These are phyloP conservation scores for Infundibulicybe gibba DNA, from an alignment of 768 basidiomycete genomes.

Conservation along the genomic window DNA sequence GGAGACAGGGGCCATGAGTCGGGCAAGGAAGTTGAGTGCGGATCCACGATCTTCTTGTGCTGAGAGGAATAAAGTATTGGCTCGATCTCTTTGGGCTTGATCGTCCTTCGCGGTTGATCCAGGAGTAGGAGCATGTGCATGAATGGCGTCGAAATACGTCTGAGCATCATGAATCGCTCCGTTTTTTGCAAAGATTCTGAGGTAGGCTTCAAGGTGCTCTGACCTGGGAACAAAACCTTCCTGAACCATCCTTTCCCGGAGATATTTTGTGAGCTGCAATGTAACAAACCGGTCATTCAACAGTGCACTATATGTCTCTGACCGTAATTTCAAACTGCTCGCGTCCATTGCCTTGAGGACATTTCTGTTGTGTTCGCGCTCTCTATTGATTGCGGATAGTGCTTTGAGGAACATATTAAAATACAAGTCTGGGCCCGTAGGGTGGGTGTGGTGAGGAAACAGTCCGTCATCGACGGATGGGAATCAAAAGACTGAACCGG, in stretches of 20 bases:
- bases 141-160: slow-evolving; percentile 36
- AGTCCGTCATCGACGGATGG: slow-evolving; percentile 41
- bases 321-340: slow-evolving; percentile 34
- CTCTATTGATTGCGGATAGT: slow-evolving; percentile 36
- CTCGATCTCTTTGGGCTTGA: slow-evolving; percentile 18
- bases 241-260: slow-evolving; percentile 38
- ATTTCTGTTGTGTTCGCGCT: slow-evolving; percentile 34
- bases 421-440: slow-evolving; percentile 24
- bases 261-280: slow-evolving; percentile 42
- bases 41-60: slow-evolving; percentile 36
- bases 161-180: slow-evolving; percentile 38
- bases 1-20: slow-evolving; percentile 17
- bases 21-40: slow-evolving; percentile 43
- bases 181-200: slow-evolving; percentile 43
- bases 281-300: slow-evolving; percentile 50
- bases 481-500: slow-evolving; percentile 41
- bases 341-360: slow-evolving; percentile 46
- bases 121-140: slow-evolving; percentile 6
- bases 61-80: slow-evolving; percentile 40
- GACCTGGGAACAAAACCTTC: slow-evolving; percentile 35
- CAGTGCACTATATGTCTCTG: slow-evolving; percentile 38
- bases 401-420: slow-evolving; percentile 56
- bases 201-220: slow-evolving; percentile 43
- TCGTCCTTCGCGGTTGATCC: neutral
- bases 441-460: slow-evolving; percentile 30